Evolutionary conservation across 2,329 filamentous ascomycete species (phyloP).

Genomic region (Colletotrichum navitas): DNA sequence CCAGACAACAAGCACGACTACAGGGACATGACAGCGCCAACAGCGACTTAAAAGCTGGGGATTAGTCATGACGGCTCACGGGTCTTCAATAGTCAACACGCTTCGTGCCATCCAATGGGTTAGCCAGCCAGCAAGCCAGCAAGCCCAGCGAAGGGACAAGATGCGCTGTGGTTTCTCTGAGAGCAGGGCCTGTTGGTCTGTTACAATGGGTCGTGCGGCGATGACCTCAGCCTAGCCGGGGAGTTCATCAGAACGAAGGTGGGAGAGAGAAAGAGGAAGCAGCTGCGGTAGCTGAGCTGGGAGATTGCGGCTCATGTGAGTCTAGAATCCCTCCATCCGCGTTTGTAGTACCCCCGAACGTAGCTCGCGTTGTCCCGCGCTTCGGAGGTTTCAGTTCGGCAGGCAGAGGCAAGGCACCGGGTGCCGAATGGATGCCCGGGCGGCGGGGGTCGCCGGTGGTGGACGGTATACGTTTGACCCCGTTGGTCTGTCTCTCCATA

Average conservation of each 20-base stretch:
- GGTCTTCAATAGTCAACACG: slow-evolving; percentile 20
- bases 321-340: not conserved
- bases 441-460: slow-evolving; percentile 27
- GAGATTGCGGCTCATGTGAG: slow-evolving; percentile 6
- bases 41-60: slow-evolving; percentile 24
- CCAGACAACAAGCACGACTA: slow-evolving; percentile 7
- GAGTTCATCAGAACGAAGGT: not conserved
- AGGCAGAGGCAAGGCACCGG: slow-evolving; percentile 38
- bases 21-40: slow-evolving; percentile 20
- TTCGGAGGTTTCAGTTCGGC: slow-evolving; percentile 42
- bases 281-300: not conserved
- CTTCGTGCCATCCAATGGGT: slow-evolving; percentile 25
- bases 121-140: not conserved
- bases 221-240: slow-evolving; percentile 18
- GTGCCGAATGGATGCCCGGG: slow-evolving; percentile 37
- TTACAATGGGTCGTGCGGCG: slow-evolving; percentile 6
- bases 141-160: slow-evolving; percentile 12
- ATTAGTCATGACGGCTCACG: slow-evolving; percentile 38
- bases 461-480: slow-evolving; percentile 11
- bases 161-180: slow-evolving; percentile 4
- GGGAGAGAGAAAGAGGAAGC: not conserved
- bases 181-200: slow-evolving; percentile 12
- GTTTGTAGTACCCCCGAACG: not conserved
- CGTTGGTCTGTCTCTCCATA: not conserved
- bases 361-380: slow-evolving; percentile 21